A percentile compares a stretch with the other conserved stretches of the same genome.
Conservation (phyloP, 2,329 filamentous ascomycete species). For the Dactylellina sp. region DNA sequence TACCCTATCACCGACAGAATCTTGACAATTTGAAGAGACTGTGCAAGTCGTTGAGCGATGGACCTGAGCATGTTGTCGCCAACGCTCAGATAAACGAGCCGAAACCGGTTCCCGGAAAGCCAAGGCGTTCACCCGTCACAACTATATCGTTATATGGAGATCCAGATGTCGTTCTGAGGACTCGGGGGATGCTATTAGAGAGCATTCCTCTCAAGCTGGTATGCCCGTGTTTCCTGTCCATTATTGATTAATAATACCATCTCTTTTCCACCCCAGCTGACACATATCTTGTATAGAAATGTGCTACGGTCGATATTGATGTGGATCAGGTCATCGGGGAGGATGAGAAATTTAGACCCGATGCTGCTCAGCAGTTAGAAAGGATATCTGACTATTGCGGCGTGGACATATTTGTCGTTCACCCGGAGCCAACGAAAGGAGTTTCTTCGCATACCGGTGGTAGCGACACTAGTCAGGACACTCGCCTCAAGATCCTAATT, state of each 20-base stretch:
- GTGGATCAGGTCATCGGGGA: conserved; percentile 88
- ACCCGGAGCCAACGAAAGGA: conserved; percentile 63
- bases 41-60: conserved; percentile 82
- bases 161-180: conserved; percentile 59
- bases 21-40: conserved; percentile 81
- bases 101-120: conserved; percentile 64
- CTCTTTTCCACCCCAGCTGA: background rate
- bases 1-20: conserved; percentile 92
- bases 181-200: conserved; percentile 60
- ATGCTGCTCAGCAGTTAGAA: conserved; percentile 86
- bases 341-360: conserved; percentile 75
- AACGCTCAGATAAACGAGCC: conserved; percentile 85
- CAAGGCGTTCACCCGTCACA: conserved; percentile 65
- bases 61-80: conserved; percentile 78
- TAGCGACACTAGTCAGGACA: conserved; percentile 82
- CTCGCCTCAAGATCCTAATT: conserved; percentile 90
- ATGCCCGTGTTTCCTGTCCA: conserved; percentile 29
- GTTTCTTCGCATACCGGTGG: conserved; percentile 81
- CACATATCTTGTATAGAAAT: conserved; percentile 72
- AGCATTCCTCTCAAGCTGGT: conserved; percentile 60
- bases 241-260: conserved; percentile 11
- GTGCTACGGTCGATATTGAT: conserved; percentile 92
- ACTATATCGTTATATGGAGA: conserved; percentile 61
- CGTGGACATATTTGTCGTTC: conserved; percentile 94
- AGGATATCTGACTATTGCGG: conserved; percentile 88